Percentiles rank a stretch among this genome's conserved stretches.
phyloP scores from a whole-genome alignment of 2,329 filamentous ascomycete species.

The Botryosphaeria dothidea region DNA sequence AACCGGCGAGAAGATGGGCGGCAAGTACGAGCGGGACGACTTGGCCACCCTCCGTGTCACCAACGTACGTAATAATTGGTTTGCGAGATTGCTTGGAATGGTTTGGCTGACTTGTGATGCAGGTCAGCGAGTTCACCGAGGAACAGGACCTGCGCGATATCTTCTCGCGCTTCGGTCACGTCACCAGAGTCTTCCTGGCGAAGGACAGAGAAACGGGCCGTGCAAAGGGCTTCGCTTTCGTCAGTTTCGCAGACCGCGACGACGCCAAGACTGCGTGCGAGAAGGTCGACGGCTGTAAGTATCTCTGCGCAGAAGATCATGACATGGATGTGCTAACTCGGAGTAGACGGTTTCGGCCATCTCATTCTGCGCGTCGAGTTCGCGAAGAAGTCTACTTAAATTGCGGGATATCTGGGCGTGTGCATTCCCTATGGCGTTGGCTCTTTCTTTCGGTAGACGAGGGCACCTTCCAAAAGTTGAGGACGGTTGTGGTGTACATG shows the following conservation, averaged over 20 bases:
- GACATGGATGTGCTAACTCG: not conserved
- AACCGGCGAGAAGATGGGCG: slow-evolving; percentile 79
- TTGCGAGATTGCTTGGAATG: slow-evolving; percentile 10
- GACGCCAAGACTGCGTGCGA: slow-evolving; percentile 91
- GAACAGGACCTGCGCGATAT: slow-evolving; percentile 94
- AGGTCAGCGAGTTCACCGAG: slow-evolving; percentile 97
- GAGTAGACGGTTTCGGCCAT: slow-evolving; percentile 70
- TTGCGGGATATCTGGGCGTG: slow-evolving; percentile 10
- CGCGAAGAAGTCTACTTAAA: slow-evolving; percentile 63
- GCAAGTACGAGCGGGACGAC: slow-evolving; percentile 96
- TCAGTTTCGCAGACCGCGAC: slow-evolving; percentile 87
- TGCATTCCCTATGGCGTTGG: slow-evolving; percentile 19
- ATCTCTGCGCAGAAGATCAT: not conserved
- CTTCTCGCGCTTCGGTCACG: slow-evolving; percentile 95
- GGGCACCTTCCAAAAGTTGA: slow-evolving; percentile 16
- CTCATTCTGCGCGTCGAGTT: slow-evolving; percentile 86
- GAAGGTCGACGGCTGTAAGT: slow-evolving; percentile 86
- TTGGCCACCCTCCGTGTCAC: slow-evolving; percentile 94
- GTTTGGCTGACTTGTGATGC: slow-evolving; percentile 22
- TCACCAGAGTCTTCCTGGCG: slow-evolving; percentile 95
- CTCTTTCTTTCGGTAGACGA: slow-evolving; percentile 17
- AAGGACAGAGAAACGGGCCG: slow-evolving; percentile 96
- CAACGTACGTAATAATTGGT: slow-evolving; percentile 61
- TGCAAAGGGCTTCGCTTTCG: slow-evolving; percentile 98
- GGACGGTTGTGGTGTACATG: slow-evolving; percentile 8